Percentiles rank a stretch among this genome's conserved stretches.
phyloP scores from a whole-genome alignment of 2,329 filamentous ascomycete genomes.

The Verticillium zaregamsianum region DNA sequence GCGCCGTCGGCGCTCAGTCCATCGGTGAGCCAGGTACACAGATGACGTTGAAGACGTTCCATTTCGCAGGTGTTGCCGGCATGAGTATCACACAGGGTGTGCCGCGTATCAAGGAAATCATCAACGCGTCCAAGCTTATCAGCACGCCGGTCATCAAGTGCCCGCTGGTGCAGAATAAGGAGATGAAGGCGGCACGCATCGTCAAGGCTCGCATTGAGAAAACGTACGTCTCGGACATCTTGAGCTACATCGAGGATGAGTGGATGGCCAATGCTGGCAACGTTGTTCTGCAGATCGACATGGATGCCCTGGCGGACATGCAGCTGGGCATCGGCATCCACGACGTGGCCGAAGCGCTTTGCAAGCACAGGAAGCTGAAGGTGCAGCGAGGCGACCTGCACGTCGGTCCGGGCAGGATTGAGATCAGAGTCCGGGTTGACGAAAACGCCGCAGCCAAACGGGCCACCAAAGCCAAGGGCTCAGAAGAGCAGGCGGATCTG shows the following conservation, averaged over 20 bases:
- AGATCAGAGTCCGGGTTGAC: constrained; percentile 64
- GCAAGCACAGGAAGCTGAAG: constrained; percentile 79
- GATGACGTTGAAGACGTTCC: constrained; percentile 99
- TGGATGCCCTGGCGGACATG: constrained; percentile 71
- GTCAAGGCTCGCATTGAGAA: constrained; percentile 95
- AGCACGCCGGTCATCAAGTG: constrained; percentile 93
- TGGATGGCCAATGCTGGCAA: constrained; percentile 77
- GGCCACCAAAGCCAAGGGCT: constrained; percentile 39
- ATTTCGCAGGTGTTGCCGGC: constrained; percentile 98
- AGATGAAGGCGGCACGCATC: constrained; percentile 77
- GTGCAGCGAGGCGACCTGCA: constrained; percentile 62
- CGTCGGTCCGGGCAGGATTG: constrained; percentile 60
- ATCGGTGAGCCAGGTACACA: constrained; percentile 98
- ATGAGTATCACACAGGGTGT: constrained; percentile 99
- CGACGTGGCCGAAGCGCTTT: constrained; percentile 74
- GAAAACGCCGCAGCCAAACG: constrained; percentile 45
- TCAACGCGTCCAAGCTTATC: constrained; percentile 93
- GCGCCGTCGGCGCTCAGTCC: constrained; percentile 92
- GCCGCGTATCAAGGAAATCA: constrained; percentile 99
- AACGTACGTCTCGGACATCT: constrained; percentile 79
- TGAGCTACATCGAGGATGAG: constrained; percentile 79
- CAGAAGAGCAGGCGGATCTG: constrained; percentile 40
- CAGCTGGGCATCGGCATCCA: constrained; percentile 72
- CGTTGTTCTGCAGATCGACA: constrained; percentile 78
- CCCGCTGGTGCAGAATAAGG: constrained; percentile 69